Conservation (phyloP, 2,329 filamentous ascomycete genomes). For the Alternaria burnsii region DNA sequence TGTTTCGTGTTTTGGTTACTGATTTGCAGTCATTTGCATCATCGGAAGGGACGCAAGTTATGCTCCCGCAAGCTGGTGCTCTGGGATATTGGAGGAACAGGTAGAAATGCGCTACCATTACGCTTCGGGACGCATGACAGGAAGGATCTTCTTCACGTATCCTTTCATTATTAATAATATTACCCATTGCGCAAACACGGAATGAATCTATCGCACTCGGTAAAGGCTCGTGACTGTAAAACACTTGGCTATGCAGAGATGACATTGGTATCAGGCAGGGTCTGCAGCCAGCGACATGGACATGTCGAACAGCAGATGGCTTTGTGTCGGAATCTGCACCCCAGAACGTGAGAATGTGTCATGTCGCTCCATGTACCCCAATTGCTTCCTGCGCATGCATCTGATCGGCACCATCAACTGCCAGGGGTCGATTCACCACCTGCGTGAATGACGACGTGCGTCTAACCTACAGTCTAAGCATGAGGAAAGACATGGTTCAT, state of each 20-base stretch:
- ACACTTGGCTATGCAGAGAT: background rate
- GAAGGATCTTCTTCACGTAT: slow-evolving; percentile 20
- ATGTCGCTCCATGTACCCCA: background rate
- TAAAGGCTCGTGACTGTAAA: background rate
- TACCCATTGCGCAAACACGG: slow-evolving; percentile 19
- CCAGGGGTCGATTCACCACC: background rate
- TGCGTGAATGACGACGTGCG: slow-evolving; percentile 2
- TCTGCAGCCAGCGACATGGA: slow-evolving; percentile 5
- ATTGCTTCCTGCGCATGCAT: slow-evolving; percentile 11
- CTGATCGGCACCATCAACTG: slow-evolving; percentile 11
- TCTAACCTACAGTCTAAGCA: background rate
- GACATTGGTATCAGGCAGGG: slow-evolving; percentile 1
- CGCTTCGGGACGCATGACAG: slow-evolving; percentile 22
- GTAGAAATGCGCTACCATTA: slow-evolving; percentile 15
- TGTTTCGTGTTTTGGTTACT: slow-evolving; percentile 18
- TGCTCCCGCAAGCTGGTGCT: slow-evolving; percentile 18
- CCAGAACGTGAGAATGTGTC: slow-evolving; percentile 12
- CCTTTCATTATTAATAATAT: slow-evolving; percentile 43
- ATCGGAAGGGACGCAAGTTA: slow-evolving; percentile 20
- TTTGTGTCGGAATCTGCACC: slow-evolving; percentile 25
- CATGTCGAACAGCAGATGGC: background rate
- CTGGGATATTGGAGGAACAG: slow-evolving; percentile 14
- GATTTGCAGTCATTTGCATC: slow-evolving; percentile 27
- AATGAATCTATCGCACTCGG: background rate
- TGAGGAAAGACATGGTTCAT: slow-evolving; percentile 24